Conservation (phyloP, 1,139 yeast species). For the Kurtzmaniella quercitrusa region DNA sequence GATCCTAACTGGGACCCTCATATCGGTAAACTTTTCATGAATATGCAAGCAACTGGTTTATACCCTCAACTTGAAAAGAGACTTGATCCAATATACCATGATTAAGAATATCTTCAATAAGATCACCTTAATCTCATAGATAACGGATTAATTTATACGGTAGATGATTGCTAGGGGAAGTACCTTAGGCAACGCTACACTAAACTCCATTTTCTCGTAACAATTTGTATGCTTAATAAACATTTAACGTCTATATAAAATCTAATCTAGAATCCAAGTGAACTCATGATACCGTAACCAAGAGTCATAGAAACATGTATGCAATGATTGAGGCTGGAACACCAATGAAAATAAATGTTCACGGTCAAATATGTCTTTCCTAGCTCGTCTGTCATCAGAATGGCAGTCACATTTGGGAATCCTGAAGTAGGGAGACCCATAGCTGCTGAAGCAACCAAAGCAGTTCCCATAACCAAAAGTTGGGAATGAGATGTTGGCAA, state of each 20-base stretch:
- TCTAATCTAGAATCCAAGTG: conserved; percentile 41
- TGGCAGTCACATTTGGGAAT: conserved; percentile 94
- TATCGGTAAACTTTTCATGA: conserved; percentile 29
- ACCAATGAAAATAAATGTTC: conserved; percentile 80
- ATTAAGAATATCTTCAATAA: not conserved
- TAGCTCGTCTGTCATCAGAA: conserved; percentile 84
- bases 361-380: conserved; percentile 86
- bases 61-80: not conserved
- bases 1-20: conserved; percentile 30
- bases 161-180: not conserved
- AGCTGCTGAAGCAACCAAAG: conserved; percentile 83
- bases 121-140: not conserved
- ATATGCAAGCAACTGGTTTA: conserved; percentile 29
- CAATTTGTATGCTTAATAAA: not conserved
- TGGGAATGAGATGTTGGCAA: conserved; percentile 70
- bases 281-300: conserved; percentile 66
- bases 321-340: conserved; percentile 79
- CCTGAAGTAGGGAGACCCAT: conserved; percentile 98
- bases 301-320: conserved; percentile 66
- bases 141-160: not conserved
- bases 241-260: not conserved
- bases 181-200: not conserved
- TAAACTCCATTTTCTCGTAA: not conserved
- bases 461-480: conserved; percentile 76
- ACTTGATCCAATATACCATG: not conserved